Percentiles rank a stretch among this genome's conserved stretches.
Conservation (phyloP, 352 stramenopile species). For the Globisporangium spinosum region DNA sequence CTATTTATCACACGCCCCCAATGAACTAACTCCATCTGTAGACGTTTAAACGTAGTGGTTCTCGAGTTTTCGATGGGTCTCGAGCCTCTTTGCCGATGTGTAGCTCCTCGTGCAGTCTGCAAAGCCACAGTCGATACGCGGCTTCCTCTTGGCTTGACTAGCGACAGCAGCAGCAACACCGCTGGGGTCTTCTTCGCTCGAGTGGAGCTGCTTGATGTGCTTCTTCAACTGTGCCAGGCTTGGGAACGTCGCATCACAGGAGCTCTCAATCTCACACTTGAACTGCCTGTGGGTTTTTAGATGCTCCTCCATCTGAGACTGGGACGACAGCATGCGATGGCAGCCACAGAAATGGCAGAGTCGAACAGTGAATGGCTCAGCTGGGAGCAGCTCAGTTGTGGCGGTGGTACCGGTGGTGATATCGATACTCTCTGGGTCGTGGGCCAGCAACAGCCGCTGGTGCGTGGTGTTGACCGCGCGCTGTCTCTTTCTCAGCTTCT, state of each 20-base stretch:
- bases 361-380: conserved; percentile 21
- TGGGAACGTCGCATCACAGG: conserved; percentile 32
- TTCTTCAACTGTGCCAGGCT: conserved; percentile 25
- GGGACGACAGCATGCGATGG: conserved; percentile 28
- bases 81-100: conserved; percentile 30
- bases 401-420: background rate
- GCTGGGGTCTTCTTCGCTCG: background rate
- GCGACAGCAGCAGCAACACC: background rate
- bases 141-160: conserved; percentile 5
- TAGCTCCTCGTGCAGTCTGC: conserved; percentile 40
- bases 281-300: conserved; percentile 24
- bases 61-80: conserved; percentile 29
- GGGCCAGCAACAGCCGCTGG: conserved; percentile 3
- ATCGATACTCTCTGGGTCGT: conserved; percentile 4
- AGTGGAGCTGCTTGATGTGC: conserved; percentile 25
- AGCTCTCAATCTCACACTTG: conserved; percentile 20
- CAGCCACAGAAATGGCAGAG: conserved; percentile 41
- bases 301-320: conserved; percentile 24
- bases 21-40: background rate
- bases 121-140: conserved; percentile 25
- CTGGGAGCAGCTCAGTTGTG: background rate
- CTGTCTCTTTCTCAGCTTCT: conserved; percentile 7
- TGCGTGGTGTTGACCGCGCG: background rate
- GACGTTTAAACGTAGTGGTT: background rate
- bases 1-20: background rate